Base-by-base conservation (phyloP, 768 basidiomycete species). In the Mycena indigotica region DNA sequence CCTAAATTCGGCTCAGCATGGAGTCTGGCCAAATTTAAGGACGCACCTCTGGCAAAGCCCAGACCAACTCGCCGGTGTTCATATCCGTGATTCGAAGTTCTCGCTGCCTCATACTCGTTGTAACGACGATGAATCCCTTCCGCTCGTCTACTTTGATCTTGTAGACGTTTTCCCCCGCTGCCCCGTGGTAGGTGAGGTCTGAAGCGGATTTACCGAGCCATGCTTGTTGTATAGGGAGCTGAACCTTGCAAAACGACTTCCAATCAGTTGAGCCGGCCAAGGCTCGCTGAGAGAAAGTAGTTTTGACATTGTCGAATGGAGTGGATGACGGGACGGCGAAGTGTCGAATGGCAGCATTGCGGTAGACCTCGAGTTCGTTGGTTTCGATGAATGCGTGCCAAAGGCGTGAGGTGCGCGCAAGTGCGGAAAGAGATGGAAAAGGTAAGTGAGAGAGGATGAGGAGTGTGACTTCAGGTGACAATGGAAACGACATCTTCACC, bases 101-200 rank as follows among this genome's bases (percentile, higher is more conserved):
- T 0, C 88, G 88, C 10, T 60, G 56, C 5, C 68, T 67, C 40
- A 75, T 75, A 0, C 24, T 6, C 24, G 24, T 26, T 26, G 89
- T 90, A 3, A 80, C 80, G 40, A 92, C 81, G 48, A 87, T 72
- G 24, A 87, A 75, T 3, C 84, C 82, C 10, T 75, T 76, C 28
- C 75, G 70, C 63, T 88, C 83, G 55, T 93, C 91, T 21, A 88
- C 80, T 71, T 93, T 93, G 72, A 92, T 84, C 5, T 88, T 83
- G 70, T 92, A 88, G 0, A 89, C 84, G 3, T 67, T 64, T 24
- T 62, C 60, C 21, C 78, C 74, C 5, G 74, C 55, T 6, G 67
- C 56, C 1, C 66, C 60, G 32, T 80, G 69, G n/a, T 71, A 57
- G 21, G 69, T 76, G 15, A 73, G 64, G 3, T 60, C 60, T 12